Evolutionary conservation across 31 red algal species (phyloP).

Genomic region (Bonnemaisonia californica): DNA sequence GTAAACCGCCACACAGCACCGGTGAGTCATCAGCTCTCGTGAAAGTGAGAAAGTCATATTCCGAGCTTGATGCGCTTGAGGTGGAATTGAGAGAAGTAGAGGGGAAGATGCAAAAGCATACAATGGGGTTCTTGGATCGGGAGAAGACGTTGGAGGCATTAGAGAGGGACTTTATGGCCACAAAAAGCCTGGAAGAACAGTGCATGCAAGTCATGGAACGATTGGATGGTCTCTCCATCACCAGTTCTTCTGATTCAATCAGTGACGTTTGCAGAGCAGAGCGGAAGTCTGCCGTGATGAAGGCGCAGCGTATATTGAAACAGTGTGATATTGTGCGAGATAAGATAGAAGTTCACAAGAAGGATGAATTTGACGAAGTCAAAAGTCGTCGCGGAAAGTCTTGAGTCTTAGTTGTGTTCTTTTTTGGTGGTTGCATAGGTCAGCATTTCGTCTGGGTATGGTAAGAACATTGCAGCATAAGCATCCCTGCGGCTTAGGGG

Average conservation of each 20-base stretch:
- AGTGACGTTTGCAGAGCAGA: constrained; percentile 5
- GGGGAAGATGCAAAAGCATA: constrained; percentile 27
- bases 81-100: not conserved
- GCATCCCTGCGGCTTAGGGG: too few species aligned
- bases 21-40: constrained; percentile 24
- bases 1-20: not conserved
- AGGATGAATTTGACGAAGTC: constrained; percentile 39
- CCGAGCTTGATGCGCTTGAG: not conserved
- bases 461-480: too few species aligned
- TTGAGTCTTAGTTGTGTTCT: too few species aligned
- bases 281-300: constrained; percentile 19
- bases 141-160: constrained; percentile 39
- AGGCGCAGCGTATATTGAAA: constrained; percentile 13
- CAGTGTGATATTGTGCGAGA: constrained; percentile 34
- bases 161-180: constrained; percentile 23
- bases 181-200: constrained; percentile 30
- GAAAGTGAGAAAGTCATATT: constrained; percentile 4
- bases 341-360: constrained; percentile 13
- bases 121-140: constrained; percentile 37
- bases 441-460: too few species aligned
- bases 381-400: constrained; percentile 39
- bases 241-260: constrained; percentile 1
- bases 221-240: constrained; percentile 22
- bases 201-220: constrained; percentile 37
- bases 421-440: too few species aligned